phyloP scores from a whole-genome alignment of 352 stramenopile species.

The Blastocystis sp. region DNA sequence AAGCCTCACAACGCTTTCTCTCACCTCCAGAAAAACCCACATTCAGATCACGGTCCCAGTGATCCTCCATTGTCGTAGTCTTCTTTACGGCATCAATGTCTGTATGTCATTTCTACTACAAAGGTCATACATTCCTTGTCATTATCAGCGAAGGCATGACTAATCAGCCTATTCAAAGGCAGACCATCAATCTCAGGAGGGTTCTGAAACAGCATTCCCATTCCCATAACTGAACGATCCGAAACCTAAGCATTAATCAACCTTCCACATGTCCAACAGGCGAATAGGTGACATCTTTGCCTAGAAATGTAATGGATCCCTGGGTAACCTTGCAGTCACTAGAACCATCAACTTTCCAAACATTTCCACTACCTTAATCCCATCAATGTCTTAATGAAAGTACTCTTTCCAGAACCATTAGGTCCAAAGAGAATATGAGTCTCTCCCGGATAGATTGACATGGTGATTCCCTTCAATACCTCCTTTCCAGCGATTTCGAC shows the following conservation, averaged over 20 bases:
- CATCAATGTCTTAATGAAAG: constrained; percentile 61
- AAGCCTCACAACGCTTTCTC: constrained; percentile 60
- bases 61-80: constrained; percentile 52
- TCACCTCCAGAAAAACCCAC: constrained; percentile 60
- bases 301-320: constrained; percentile 54
- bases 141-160: constrained; percentile 5
- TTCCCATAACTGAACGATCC: constrained; percentile 52
- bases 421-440: constrained; percentile 61
- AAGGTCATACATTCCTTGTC: background rate
- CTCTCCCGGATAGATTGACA: constrained; percentile 28
- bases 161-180: constrained; percentile 28
- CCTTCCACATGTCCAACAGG: background rate
- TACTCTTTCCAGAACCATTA: constrained; percentile 62
- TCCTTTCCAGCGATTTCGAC: constrained; percentile 52
- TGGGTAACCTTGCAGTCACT: constrained; percentile 57
- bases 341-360: background rate
- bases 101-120: background rate
- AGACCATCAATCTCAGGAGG: constrained; percentile 59
- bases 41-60: constrained; percentile 41
- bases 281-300: constrained; percentile 34
- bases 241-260: background rate
- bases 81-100: constrained; percentile 42
- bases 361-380: constrained; percentile 17
- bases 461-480: constrained; percentile 49
- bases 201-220: constrained; percentile 60